phyloP scores from a whole-genome alignment of 2,329 filamentous ascomycete genomes.

The Fusarium sublunatum region DNA sequence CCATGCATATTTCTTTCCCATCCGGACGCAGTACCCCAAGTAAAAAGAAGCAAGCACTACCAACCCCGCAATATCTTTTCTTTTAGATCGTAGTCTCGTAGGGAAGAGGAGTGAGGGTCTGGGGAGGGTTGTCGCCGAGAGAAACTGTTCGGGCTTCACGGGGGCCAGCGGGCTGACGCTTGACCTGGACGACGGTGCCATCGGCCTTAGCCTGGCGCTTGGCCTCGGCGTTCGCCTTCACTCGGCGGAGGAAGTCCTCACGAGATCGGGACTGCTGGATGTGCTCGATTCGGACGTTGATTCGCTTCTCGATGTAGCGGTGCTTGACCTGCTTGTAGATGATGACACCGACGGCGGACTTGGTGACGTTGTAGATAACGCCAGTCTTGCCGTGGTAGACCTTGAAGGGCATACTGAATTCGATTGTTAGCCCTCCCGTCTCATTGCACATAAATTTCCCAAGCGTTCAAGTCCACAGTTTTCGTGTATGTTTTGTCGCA shows the following conservation, averaged over 20 bases:
- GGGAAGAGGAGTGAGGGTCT: slow-evolving; percentile 90
- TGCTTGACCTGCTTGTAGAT: slow-evolving; percentile 99
- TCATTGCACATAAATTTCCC: slow-evolving; percentile 15
- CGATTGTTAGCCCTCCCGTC: slow-evolving; percentile 50
- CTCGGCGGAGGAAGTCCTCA: slow-evolving; percentile 94
- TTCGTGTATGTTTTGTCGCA: slow-evolving; percentile 30
- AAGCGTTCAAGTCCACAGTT: slow-evolving; percentile 29
- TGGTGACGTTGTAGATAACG: slow-evolving; percentile 99
- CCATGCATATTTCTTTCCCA: slow-evolving; percentile 59
- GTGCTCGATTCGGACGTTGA: slow-evolving; percentile 99
- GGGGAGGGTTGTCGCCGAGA: slow-evolving; percentile 83
- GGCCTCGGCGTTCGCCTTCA: slow-evolving; percentile 94
- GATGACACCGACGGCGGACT: slow-evolving; percentile 97
- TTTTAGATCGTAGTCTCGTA: slow-evolving; percentile 99
- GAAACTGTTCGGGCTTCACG: slow-evolving; percentile 83
- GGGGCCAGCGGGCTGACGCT: slow-evolving; percentile 86
- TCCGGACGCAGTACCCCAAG: slow-evolving; percentile 58
- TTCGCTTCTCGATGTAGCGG: slow-evolving; percentile 99
- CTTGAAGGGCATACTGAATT: slow-evolving; percentile 92
- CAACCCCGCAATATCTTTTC: slow-evolving; percentile 44
- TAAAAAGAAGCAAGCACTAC: slow-evolving; percentile 55
- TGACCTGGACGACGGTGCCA: slow-evolving; percentile 88
- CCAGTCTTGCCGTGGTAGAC: slow-evolving; percentile 99
- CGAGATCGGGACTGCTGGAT: slow-evolving; percentile 92
- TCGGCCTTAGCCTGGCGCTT: slow-evolving; percentile 93